Base-by-base conservation (phyloP, 176 grass and related monocot species). In the Olyra latifolia region DNA sequence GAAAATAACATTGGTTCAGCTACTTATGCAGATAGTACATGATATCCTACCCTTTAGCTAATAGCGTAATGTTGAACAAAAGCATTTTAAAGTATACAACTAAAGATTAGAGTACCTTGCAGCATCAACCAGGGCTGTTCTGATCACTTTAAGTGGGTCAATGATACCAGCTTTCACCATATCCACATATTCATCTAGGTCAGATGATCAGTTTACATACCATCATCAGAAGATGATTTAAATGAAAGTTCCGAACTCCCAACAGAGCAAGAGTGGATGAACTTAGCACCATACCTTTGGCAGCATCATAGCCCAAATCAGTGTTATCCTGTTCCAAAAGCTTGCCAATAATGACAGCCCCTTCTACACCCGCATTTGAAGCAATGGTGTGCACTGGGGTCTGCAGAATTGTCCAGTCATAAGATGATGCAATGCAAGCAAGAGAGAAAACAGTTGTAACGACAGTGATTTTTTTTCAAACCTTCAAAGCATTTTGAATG, bases 401-500 rank as follows among this genome's bases (percentile, higher is more conserved):
- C 94, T 97, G 85, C 62, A 91, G 20, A 50, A 87, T 55, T 20
- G 19, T 71, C 53, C 44, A 71, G 56, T 24, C 54, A 70, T 84
- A 24, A 75, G 53, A 50, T 20, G 1, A 41, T 27, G 58, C 24
- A 56, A 41, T 27, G 58, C 24, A 56, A 76, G 22, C 2, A 79
- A 47, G 5, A 39, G 20, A 41, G 15, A 9, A 38, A 77, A 15
- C 43, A 60, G 16, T 6, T 46, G 19, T 15, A 54, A 52, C 62
- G 10, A 38, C 22, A 46, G 19, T 35, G 4, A 63, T 11, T 39
- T 19, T 35, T 35, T 20, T 45, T 11, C 14, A 28, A 69, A 84
- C 81, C 58, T 82, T 99, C 69, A 93, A 79, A 62, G 96, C 90
- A 84, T 99, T 99, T 59, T 99, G 96, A 89, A 99, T 99, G 59